These are phyloP conservation scores for Apium graveolens DNA, from an alignment of 129 eudicot genomes.

Conservation along the genomic window DNA sequence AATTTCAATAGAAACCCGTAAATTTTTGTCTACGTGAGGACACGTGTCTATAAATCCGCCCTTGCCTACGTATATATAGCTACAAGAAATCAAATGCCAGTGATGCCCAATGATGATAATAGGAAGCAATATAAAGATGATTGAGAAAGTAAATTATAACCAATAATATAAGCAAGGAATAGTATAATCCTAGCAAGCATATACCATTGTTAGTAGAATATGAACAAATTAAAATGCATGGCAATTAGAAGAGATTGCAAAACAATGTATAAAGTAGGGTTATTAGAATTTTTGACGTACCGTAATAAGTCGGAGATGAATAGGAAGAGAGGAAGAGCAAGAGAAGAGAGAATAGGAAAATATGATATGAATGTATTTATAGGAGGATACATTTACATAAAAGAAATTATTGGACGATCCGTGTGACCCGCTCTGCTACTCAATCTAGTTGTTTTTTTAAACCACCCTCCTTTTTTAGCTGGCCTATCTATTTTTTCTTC, in stretches of 20 bases:
- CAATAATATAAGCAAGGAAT: background rate
- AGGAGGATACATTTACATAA: background rate
- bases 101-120: background rate
- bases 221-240: background rate
- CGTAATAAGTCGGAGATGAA: background rate
- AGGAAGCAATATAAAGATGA: background rate
- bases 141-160: background rate
- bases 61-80: no score
- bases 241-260: background rate
- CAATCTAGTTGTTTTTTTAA: constrained; percentile 2
- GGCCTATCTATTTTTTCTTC: background rate
- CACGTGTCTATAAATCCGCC: no score
- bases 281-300: background rate
- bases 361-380: background rate
- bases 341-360: background rate
- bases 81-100: background rate
- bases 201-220: no score
- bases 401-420: constrained; percentile 15
- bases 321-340: background rate
- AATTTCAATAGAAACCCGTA: no score
- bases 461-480: background rate
- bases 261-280: background rate
- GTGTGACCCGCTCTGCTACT: constrained; percentile 24
- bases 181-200: no score
- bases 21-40: no score